Conservation (phyloP, 441 rosid species). For the Pelargonium myrrhifolium region DNA sequence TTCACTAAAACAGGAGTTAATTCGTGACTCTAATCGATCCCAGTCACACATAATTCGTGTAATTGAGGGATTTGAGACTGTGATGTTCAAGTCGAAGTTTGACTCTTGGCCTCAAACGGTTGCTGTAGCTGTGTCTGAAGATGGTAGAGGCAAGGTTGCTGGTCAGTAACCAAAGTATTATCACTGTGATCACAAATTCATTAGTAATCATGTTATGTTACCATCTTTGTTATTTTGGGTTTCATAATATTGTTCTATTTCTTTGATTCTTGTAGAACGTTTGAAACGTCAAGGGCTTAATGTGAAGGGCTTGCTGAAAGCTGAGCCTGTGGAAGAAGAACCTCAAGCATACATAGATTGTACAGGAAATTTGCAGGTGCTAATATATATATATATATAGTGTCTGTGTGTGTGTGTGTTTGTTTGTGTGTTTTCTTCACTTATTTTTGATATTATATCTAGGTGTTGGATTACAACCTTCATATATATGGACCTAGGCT, state of each 20-base stretch:
- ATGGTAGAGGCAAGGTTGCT: slow-evolving; percentile 98
- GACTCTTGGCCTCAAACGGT: slow-evolving; percentile 94
- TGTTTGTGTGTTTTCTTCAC: background rate
- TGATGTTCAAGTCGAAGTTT: slow-evolving; percentile 84
- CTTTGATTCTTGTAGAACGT: slow-evolving; percentile 49
- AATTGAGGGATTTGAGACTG: slow-evolving; percentile 92
- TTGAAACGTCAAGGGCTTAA: slow-evolving; percentile 96
- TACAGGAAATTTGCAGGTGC: slow-evolving; percentile 96
- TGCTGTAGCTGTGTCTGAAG: slow-evolving; percentile 66
- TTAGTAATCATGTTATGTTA: slow-evolving; percentile 2
- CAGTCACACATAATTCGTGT: slow-evolving; percentile 66
- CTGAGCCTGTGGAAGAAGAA: slow-evolving; percentile 71
- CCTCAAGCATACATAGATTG: slow-evolving; percentile 91
- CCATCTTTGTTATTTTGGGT: slow-evolving; percentile 10
- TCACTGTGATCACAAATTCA: slow-evolving; percentile 10
- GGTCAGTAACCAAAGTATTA: slow-evolving; percentile 33
- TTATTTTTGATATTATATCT: background rate
- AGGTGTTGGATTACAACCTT: background rate
- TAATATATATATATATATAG: too few species aligned
- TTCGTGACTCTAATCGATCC: slow-evolving; percentile 69
- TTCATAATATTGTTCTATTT: slow-evolving; percentile 19
- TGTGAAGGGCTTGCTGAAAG: slow-evolving; percentile 70
- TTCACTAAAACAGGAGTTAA: slow-evolving; percentile 53
- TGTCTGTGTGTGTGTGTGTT: background rate
- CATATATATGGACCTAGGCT: too few species aligned